These are phyloP conservation scores for Brettanomyces nanus DNA, from an alignment of 805 yeast species.

Conservation along the genomic window DNA sequence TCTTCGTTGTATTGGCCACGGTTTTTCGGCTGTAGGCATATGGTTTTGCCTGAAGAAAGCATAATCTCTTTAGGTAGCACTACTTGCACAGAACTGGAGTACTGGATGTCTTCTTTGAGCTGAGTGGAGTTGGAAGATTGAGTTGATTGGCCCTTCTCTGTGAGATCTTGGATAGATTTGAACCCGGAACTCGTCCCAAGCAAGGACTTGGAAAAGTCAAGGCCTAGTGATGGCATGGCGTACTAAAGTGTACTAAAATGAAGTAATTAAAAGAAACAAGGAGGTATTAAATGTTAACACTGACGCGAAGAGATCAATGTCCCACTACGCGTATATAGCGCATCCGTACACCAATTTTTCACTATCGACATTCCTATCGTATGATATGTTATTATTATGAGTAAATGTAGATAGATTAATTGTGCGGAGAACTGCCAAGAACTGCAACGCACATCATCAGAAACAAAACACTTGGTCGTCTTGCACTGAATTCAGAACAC, in stretches of 20 bases:
- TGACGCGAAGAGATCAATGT: no score
- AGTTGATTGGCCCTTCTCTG: background rate
- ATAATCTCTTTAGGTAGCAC: slow-evolving; percentile 10
- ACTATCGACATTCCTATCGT: no score
- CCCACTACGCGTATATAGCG: no score
- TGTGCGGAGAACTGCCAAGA: no score
- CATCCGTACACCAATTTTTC: no score
- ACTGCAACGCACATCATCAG: no score
- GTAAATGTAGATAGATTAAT: no score
- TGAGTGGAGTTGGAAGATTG: background rate
- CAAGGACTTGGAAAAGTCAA: slow-evolving; percentile 1
- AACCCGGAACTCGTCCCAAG: background rate
- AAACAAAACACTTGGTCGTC: slow-evolving; percentile 32
- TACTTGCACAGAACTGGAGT: background rate
- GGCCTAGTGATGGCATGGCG: background rate
- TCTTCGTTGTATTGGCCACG: background rate
- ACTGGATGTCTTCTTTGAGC: background rate
- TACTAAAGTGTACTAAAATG: no score
- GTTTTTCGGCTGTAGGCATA: slow-evolving; percentile 14
- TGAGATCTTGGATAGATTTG: no score
- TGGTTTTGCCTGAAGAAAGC: slow-evolving; percentile 18
- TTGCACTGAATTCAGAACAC: slow-evolving; percentile 22
- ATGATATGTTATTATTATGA: no score
- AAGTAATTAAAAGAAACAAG: no score
- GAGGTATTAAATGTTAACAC: no score